Conservation (phyloP, 2,329 filamentous ascomycete genomes). For the Bertia moriformis region DNA sequence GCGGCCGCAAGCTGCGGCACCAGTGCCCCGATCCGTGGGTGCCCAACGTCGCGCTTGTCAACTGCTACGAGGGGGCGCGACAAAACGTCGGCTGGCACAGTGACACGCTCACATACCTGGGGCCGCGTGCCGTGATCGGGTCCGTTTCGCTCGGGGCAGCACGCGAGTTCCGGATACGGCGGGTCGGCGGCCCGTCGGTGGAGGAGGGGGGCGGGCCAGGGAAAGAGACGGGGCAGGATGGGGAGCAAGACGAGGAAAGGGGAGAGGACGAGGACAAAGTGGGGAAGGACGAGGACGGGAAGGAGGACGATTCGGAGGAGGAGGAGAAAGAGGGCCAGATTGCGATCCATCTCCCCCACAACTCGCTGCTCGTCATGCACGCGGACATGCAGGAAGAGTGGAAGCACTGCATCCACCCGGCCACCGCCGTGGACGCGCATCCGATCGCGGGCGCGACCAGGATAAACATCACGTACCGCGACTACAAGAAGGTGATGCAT, state of each 20-base stretch:
- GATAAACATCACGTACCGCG: conserved; percentile 88
- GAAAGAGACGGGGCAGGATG: too few species aligned
- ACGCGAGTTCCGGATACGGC: conserved; percentile 80
- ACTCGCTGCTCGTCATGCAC: conserved; percentile 88
- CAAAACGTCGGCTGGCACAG: conserved; percentile 85
- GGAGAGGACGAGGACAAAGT: conserved; percentile 17
- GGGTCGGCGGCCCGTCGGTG: too few species aligned
- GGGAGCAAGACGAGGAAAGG: conserved; percentile 29
- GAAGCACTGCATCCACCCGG: conserved; percentile 76
- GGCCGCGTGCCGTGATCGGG: conserved; percentile 75
- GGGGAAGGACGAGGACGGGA: conserved; percentile 32
- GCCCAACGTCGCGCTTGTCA: conserved; percentile 89
- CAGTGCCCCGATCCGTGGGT: conserved; percentile 63
- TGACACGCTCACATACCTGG: conserved; percentile 85
- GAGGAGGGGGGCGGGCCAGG: too few species aligned
- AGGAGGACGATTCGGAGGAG: conserved; percentile 14
- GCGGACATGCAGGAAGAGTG: conserved; percentile 95
- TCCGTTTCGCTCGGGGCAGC: conserved; percentile 81
- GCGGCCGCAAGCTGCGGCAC: conserved; percentile 58
- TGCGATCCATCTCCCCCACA: conserved; percentile 84
- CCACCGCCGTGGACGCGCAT: conserved; percentile 67
- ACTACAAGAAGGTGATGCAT: conserved; percentile 66
- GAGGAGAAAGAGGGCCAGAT: conserved; percentile 70
- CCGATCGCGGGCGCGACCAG: conserved; percentile 64
- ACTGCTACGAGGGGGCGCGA: conserved; percentile 72